Percentiles rank a stretch among this genome's conserved stretches.
These are phyloP conservation scores for Ceratobasidium sp. DNA, from an alignment of 1,284 basidiomycete species.

Conservation along the genomic window DNA sequence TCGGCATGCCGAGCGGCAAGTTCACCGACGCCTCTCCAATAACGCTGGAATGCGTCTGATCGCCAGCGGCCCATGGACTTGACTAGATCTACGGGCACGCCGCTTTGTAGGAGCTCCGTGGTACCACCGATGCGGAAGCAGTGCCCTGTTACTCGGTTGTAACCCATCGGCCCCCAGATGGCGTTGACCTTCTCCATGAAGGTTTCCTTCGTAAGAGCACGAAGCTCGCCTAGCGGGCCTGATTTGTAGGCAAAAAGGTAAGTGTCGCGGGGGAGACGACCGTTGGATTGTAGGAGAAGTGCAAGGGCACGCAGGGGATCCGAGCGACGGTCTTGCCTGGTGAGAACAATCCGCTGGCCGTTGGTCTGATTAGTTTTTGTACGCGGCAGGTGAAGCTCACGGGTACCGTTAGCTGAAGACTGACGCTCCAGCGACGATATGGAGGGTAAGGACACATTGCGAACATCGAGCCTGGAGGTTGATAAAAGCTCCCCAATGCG, in stretches of 20 bases:
- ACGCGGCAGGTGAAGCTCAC: conserved; percentile 9
- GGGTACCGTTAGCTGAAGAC: neutral
- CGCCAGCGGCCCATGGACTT: conserved; percentile 56
- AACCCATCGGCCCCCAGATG: conserved; percentile 55
- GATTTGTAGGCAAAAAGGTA: conserved; percentile 11
- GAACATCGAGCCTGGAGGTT: neutral
- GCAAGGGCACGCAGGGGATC: conserved; percentile 25
- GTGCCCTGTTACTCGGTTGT: conserved; percentile 56
- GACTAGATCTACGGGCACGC: conserved; percentile 58
- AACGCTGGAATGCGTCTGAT: conserved; percentile 57
- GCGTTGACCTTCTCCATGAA: conserved; percentile 35
- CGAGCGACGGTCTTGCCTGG: conserved; percentile 2
- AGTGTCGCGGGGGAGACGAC: neutral
- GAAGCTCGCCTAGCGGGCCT: neutral
- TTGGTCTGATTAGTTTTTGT: conserved; percentile 27
- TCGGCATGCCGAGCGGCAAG: no score
- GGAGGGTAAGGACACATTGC: neutral
- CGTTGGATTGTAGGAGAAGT: neutral
- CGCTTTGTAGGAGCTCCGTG: conserved; percentile 55
- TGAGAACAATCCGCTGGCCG: conserved; percentile 34
- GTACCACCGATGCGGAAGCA: conserved; percentile 59
- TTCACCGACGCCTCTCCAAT: conserved; percentile 50
- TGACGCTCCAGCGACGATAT: neutral
- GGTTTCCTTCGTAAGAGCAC: conserved; percentile 6
- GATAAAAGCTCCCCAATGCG: conserved; percentile 42